Evolutionary conservation across 1,284 basidiomycete species (phyloP).

Genomic region (Filobasidium uniguttulatum): DNA sequence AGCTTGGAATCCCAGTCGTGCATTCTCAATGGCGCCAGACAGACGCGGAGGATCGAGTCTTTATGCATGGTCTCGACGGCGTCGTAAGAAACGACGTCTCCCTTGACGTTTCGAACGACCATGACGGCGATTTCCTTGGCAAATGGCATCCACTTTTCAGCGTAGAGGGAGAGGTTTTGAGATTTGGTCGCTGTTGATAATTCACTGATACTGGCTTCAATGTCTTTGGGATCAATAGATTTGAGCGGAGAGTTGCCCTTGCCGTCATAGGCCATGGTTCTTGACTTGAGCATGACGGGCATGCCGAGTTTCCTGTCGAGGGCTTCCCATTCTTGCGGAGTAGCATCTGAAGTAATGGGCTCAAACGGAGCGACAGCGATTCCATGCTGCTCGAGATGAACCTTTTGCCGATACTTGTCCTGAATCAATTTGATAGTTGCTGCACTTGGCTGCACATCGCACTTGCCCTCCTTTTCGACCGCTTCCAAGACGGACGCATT

Average conservation of each 20-base stretch:
- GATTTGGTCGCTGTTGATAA: conserved; percentile 40
- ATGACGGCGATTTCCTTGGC: conserved; percentile 88
- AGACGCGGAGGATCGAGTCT: conserved; percentile 87
- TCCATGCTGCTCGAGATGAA: conserved; percentile 48
- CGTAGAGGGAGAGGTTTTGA: conserved; percentile 57
- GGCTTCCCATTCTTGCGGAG: conserved; percentile 44
- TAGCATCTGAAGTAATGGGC: conserved; percentile 38
- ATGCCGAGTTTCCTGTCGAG: conserved; percentile 54
- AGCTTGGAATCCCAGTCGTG: conserved; percentile 35
- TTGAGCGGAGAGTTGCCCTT: conserved; percentile 78
- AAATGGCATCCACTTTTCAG: conserved; percentile 88
- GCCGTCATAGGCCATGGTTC: conserved; percentile 91
- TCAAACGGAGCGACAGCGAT: conserved; percentile 65
- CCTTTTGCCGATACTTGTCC: conserved; percentile 88
- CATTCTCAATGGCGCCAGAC: conserved; percentile 59
- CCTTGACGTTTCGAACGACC: conserved; percentile 71
- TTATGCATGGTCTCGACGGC: conserved; percentile 93
- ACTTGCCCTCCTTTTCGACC: conserved; percentile 43
- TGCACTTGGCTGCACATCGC: conserved; percentile 73
- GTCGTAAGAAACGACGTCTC: conserved; percentile 72
- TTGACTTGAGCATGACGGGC: conserved; percentile 91
- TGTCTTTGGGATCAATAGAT: conserved; percentile 41
- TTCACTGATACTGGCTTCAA: conserved; percentile 50
- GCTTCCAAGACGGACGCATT: conserved; percentile 62
- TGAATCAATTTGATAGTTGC: conserved; percentile 78